Evolutionary conservation across 306 rosid genomes (phyloP).

Genomic region (Trichosanthes cucumerina): DNA sequence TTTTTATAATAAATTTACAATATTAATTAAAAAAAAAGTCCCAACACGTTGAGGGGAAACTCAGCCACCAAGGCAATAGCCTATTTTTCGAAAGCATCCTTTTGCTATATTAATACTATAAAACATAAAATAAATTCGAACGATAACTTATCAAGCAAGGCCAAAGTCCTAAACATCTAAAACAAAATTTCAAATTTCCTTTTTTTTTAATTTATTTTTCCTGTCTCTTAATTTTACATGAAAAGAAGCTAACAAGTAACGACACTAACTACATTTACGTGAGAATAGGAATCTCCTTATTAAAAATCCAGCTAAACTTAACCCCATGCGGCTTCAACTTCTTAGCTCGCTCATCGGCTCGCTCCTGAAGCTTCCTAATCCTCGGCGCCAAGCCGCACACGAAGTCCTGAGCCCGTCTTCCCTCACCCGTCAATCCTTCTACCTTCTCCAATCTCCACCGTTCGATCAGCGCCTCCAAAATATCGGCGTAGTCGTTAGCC

Average conservation of each 20-base stretch:
- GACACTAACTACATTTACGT: neutral
- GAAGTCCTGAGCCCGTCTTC: slow-evolving; percentile 34
- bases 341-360: slow-evolving; percentile 35
- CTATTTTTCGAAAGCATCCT: too few relatives aligned
- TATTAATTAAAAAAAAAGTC: too few relatives aligned
- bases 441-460: slow-evolving; percentile 53
- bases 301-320: slow-evolving; percentile 51
- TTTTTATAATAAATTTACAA: too few relatives aligned
- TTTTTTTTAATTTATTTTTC: neutral
- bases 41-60: too few relatives aligned
- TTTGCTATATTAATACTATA: too few relatives aligned
- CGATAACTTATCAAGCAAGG: too few relatives aligned
- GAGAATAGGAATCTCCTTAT: slow-evolving; percentile 10
- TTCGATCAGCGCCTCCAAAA: slow-evolving; percentile 38
- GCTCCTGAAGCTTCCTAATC: slow-evolving; percentile 46
- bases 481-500: slow-evolving; percentile 41
- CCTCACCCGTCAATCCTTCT: slow-evolving; percentile 33
- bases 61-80: too few relatives aligned
- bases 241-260: neutral
- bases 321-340: slow-evolving; percentile 27
- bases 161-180: neutral
- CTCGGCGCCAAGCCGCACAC: slow-evolving; percentile 44
- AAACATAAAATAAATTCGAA: too few relatives aligned
- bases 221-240: neutral
- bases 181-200: neutral